phyloP scores from a whole-genome alignment of 768 basidiomycete genomes.

The Boletus rufocinnamomeus region DNA sequence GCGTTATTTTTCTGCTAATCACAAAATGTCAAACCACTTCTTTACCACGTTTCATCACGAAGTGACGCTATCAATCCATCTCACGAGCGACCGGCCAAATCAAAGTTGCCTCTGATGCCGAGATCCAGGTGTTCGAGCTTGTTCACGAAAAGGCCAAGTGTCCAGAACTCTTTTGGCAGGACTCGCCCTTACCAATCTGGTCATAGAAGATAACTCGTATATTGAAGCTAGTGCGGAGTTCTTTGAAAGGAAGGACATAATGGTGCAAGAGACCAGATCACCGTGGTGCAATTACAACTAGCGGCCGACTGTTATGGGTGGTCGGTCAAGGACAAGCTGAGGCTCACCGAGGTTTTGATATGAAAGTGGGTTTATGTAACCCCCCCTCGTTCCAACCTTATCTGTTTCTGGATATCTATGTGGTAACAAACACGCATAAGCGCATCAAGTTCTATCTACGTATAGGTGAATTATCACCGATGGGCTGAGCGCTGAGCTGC shows the following conservation, averaged over 20 bases:
- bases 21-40: too few species aligned
- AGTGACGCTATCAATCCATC: background rate
- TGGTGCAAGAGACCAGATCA: constrained; percentile 41
- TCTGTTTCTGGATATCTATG: background rate
- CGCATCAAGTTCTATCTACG: background rate
- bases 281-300: constrained; percentile 22
- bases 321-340: too few species aligned
- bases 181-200: constrained; percentile 48
- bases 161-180: constrained; percentile 44
- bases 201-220: constrained; percentile 52
- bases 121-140: constrained; percentile 40
- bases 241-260: constrained; percentile 41
- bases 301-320: background rate
- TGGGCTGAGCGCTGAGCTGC: background rate
- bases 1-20: background rate
- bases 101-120: background rate
- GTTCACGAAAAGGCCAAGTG: constrained; percentile 44
- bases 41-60: too few species aligned
- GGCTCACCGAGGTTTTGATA: too few species aligned
- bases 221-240: constrained; percentile 32
- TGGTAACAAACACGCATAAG: background rate
- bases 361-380: too few species aligned
- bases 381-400: background rate
- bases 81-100: too few species aligned
- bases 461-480: too few species aligned